phyloP scores from a whole-genome alignment of 2,329 filamentous ascomycete species.

The Ophiostoma piceae region DNA sequence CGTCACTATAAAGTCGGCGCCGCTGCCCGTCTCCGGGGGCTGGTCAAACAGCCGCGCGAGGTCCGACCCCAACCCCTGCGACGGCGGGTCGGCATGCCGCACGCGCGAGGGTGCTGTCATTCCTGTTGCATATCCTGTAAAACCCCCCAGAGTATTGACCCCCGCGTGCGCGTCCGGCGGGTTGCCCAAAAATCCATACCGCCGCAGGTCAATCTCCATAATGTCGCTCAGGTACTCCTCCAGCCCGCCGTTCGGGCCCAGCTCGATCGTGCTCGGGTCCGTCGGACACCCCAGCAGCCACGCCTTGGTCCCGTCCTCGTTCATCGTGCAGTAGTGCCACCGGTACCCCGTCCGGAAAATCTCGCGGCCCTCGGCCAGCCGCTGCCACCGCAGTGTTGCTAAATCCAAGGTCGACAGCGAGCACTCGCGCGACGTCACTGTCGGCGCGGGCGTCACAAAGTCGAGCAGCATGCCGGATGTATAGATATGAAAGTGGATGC shows the following conservation, averaged over 20 bases:
- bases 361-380: conserved; percentile 87
- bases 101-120: conserved; percentile 44
- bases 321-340: conserved; percentile 98
- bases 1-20: conserved; percentile 86
- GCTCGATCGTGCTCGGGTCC: conserved; percentile 60
- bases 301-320: conserved; percentile 89
- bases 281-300: conserved; percentile 93
- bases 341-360: conserved; percentile 88
- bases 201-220: conserved; percentile 84
- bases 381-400: conserved; percentile 85
- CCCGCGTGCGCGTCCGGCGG: conserved; percentile 43
- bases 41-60: conserved; percentile 83
- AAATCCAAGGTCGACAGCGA: conserved; percentile 86
- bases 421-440: conserved; percentile 80
- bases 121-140: not conserved
- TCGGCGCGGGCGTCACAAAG: conserved; percentile 86
- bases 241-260: conserved; percentile 59
- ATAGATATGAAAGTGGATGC: conserved; percentile 92
- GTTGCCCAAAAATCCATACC: conserved; percentile 84
- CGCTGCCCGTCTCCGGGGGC: conserved; percentile 75
- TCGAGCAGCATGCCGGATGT: conserved; percentile 89
- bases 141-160: conserved; percentile 22
- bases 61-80: conserved; percentile 72
- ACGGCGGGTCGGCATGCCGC: conserved; percentile 49
- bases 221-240: conserved; percentile 95